A percentile compares a stretch with the other conserved stretches of the same genome.
Conservation (phyloP, 768 basidiomycete species). For the Pisolithus albus region DNA sequence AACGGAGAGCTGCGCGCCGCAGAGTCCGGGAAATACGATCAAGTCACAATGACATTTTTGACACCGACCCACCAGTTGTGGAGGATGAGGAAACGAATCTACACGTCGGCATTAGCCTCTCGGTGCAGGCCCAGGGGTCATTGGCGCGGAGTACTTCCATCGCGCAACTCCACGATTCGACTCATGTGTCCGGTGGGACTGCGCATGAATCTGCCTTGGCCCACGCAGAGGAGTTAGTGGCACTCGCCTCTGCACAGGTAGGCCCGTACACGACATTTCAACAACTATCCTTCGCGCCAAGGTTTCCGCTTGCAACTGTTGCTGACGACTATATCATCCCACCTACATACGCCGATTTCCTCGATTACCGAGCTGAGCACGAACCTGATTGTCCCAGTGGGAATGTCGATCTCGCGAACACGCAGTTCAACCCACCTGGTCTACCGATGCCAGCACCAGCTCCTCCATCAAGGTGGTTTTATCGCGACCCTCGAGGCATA, state of each 20-base stretch:
- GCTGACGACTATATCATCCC: slow-evolving; percentile 90
- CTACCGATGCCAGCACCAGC: slow-evolving; percentile 63
- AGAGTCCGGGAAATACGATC: slow-evolving; percentile 62
- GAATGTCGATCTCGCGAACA: slow-evolving; percentile 44
- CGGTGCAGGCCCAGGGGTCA: slow-evolving; percentile 40
- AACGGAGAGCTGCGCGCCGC: slow-evolving; percentile 76
- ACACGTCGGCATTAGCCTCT: slow-evolving; percentile 56
- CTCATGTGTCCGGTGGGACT: slow-evolving; percentile 25
- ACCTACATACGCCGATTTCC: slow-evolving; percentile 77
- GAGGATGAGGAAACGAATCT: slow-evolving; percentile 52
- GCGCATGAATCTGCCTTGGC: slow-evolving; percentile 31
- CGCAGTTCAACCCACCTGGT: slow-evolving; percentile 75
- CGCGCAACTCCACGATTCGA: slow-evolving; percentile 19
- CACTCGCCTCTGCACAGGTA: slow-evolving; percentile 62
- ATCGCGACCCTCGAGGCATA: slow-evolving; percentile 74
- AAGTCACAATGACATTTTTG: slow-evolving; percentile 39
- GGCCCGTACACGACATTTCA: slow-evolving; percentile 91
- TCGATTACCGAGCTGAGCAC: slow-evolving; percentile 57
- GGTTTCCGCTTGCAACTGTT: slow-evolving; percentile 81
- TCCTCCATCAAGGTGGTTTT: slow-evolving; percentile 73
- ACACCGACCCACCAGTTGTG: slow-evolving; percentile 37
- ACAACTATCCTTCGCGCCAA: slow-evolving; percentile 78
- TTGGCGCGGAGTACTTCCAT: slow-evolving; percentile 23
- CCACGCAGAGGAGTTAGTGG: slow-evolving; percentile 59
- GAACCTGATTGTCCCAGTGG: slow-evolving; percentile 49